phyloP scores from a whole-genome alignment of 1,139 yeast genomes.

The Yamadazyma trypodendri region DNA sequence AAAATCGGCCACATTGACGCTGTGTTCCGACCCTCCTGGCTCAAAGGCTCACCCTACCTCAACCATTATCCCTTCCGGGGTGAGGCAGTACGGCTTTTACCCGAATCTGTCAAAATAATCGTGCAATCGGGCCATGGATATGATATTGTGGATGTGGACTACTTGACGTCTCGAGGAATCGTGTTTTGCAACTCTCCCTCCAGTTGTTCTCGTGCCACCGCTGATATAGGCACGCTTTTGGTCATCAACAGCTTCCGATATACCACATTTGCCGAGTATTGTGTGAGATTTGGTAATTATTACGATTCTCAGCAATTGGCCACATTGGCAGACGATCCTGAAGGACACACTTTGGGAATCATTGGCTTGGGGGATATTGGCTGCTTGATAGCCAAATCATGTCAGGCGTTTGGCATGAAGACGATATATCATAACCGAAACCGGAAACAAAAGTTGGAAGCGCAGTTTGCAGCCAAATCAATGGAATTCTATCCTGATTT shows the following conservation, averaged over 20 bases:
- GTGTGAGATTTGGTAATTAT: constrained; percentile 29
- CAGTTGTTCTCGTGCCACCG: constrained; percentile 35
- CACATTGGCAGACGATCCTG: constrained; percentile 26
- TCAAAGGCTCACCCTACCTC: constrained; percentile 31
- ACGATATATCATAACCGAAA: constrained; percentile 30
- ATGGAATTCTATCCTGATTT: constrained; percentile 22
- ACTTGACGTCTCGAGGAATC: constrained; percentile 27
- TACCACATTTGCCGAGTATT: constrained; percentile 30
- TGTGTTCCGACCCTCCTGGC: constrained; percentile 33
- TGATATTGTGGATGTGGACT: constrained; percentile 34
- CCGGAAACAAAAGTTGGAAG: constrained; percentile 21
- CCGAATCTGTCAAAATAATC: constrained; percentile 24
- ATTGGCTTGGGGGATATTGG: constrained; percentile 40
- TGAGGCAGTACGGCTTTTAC: constrained; percentile 27
- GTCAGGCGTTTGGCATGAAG: constrained; percentile 34
- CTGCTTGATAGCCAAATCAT: constrained; percentile 28
- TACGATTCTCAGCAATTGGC: constrained; percentile 26
- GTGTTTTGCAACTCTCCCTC: constrained; percentile 35
- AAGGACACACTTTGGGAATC: constrained; percentile 32
- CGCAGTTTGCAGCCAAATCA: constrained; percentile 17
- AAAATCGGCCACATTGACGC: constrained; percentile 30
- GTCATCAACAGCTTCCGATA: constrained; percentile 28
- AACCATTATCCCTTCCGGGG: constrained; percentile 30
- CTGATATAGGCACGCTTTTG: constrained; percentile 30
- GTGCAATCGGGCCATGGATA: constrained; percentile 36